Conservation (phyloP, 2,329 filamentous ascomycete species). For the Epichloe elymi region DNA sequence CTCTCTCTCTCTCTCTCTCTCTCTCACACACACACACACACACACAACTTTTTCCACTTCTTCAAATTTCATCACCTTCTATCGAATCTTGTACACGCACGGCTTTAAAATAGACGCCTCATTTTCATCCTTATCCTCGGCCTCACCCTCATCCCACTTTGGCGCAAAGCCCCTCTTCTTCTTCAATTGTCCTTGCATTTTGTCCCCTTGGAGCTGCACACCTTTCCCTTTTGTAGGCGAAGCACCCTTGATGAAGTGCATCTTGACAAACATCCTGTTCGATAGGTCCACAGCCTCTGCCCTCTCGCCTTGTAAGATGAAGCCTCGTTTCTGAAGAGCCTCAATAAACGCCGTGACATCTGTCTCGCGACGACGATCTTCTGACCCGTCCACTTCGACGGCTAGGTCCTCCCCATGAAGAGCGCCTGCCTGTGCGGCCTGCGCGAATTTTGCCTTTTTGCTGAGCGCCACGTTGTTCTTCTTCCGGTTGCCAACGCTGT, state of each 20-base stretch:
- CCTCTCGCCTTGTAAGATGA: conserved; percentile 60
- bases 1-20: neutral
- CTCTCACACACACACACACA: no score
- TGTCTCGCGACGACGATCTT: conserved; percentile 56
- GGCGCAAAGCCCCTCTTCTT: conserved; percentile 41
- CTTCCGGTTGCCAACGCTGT: conserved; percentile 59
- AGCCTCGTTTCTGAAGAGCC: conserved; percentile 67
- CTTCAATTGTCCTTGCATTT: conserved; percentile 26
- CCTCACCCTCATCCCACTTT: conserved; percentile 34
- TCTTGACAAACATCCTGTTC: conserved; percentile 98
- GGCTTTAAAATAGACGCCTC: conserved; percentile 68
- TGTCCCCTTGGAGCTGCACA: conserved; percentile 36
- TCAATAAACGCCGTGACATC: conserved; percentile 81
- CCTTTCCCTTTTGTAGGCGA: conserved; percentile 66
- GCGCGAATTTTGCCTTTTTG: conserved; percentile 35
- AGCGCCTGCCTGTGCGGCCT: conserved; percentile 29
- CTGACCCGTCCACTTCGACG: conserved; percentile 57
- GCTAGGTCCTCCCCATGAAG: conserved; percentile 45
- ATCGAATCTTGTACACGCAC: conserved; percentile 89
- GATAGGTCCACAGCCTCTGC: conserved; percentile 56
- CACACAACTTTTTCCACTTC: neutral
- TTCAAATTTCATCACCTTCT: neutral
- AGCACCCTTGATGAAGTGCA: conserved; percentile 84
- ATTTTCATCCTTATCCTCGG: conserved; percentile 48
- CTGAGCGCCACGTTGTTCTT: conserved; percentile 27